Base-by-base conservation (phyloP, 164 flowering plant species). In the Kalanchoe fedtschenkoi region DNA sequence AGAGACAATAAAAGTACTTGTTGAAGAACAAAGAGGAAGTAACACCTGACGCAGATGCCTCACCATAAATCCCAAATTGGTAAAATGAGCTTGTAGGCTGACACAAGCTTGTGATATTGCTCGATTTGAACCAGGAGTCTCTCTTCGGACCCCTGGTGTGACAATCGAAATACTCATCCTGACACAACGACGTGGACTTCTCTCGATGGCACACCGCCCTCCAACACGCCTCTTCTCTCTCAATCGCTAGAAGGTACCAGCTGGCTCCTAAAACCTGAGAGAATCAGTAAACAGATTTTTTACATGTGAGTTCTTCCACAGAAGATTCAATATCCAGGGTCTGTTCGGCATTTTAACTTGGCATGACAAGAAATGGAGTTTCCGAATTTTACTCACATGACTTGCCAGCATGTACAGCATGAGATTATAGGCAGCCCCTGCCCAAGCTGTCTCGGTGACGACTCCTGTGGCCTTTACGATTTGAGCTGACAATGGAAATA, bases 161-260 rank as follows among this genome's bases (percentile, higher is more conserved):
- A 58, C 91, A 83, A 34, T 81, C 86, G 7, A 83, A 78, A 67
- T 64, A 83, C 21, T 38, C 56, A 42, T 66, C 60, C 19, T 62
- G 46, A 64, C 91, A 85, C 7, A 24, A 62, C 39, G 26, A 51
- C 2, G 56, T 26, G 15, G 69, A 43, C 1, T 46, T 67, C 66
- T 78, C 81, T 3, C 43, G 47, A 44, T 58, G 24, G 39, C 91
- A 85, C 0, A 66, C 69, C 11, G 68, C 64, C 62, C 73, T 80
- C 91, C 88, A 85, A 67, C 91, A 85, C 19, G 77, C 80, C 61
- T 83, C 91, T 70, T 81, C 74, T 35, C 88, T 62, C 66, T 85
- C 91, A 9, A 85, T 70, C 24, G 91, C 68, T 3, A 85, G 69
- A 43, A 85, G 78, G 62, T 85, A 85, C 91, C 91, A 85, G 42